A percentile compares a stretch with the other conserved stretches of the same genome.
phyloP scores from a whole-genome alignment of 139 green algal genomes.

The Haematococcus lacustris region DNA sequence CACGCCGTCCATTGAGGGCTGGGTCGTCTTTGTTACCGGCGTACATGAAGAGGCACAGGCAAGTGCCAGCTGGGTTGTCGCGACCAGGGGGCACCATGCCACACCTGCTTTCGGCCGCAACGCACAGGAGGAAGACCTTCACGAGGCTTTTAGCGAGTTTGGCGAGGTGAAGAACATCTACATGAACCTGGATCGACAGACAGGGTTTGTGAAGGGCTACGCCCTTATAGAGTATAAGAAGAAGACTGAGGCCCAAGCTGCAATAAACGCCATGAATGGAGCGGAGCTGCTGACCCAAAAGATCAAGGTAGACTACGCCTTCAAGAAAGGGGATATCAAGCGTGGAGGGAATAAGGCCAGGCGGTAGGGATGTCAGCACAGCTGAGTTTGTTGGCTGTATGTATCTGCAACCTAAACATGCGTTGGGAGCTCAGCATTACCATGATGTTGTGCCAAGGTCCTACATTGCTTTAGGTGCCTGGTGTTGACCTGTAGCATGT shows the following conservation, averaged over 20 bases:
- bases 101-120: too few species aligned
- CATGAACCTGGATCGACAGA: slow-evolving; percentile 92
- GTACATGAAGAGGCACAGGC: slow-evolving; percentile 88
- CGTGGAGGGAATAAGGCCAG: not conserved
- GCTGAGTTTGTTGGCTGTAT: too few species aligned
- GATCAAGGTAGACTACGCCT: slow-evolving; percentile 65
- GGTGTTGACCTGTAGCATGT: too few species aligned
- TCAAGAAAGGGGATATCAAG: slow-evolving; percentile 15
- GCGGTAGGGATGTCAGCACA: too few species aligned
- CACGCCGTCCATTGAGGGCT: slow-evolving; percentile 76
- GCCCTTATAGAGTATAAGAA: slow-evolving; percentile 89
- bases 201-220: slow-evolving; percentile 92
- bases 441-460: not conserved
- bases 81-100: too few species aligned
- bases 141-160: slow-evolving; percentile 86
- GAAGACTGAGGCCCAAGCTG: slow-evolving; percentile 72
- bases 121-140: slow-evolving; percentile 80
- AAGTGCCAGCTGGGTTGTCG: too few species aligned
- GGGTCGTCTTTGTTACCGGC: slow-evolving; percentile 86
- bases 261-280: slow-evolving; percentile 78
- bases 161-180: slow-evolving; percentile 94
- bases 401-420: too few species aligned
- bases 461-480: too few species aligned
- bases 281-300: slow-evolving; percentile 69
- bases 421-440: too few species aligned